These are phyloP conservation scores for Microdochium bolleyi DNA, from an alignment of 2,329 filamentous ascomycete species.

Conservation along the genomic window DNA sequence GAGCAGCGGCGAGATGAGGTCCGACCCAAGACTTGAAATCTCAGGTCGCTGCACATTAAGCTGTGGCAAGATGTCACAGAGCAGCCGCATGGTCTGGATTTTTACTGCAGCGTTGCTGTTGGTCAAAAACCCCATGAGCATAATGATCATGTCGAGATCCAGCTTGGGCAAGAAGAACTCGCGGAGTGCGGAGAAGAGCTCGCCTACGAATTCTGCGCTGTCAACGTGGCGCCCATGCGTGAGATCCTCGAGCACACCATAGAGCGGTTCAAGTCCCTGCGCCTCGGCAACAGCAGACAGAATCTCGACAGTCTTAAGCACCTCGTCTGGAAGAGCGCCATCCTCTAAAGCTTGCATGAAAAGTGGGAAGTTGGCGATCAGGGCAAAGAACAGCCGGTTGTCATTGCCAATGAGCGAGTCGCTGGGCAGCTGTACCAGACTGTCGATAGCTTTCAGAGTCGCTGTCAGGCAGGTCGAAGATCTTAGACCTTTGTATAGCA, in stretches of 20 bases:
- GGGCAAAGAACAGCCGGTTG: constrained; percentile 71
- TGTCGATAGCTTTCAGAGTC: constrained; percentile 70
- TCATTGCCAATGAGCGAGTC: constrained; percentile 77
- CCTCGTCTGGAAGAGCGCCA: constrained; percentile 43
- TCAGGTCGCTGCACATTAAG: constrained; percentile 91
- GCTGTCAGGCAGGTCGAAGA: constrained; percentile 76
- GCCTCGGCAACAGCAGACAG: constrained; percentile 66
- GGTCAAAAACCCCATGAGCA: constrained; percentile 83
- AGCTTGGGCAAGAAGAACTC: constrained; percentile 73
- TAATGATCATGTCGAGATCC: constrained; percentile 80
- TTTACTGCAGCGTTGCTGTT: constrained; percentile 89
- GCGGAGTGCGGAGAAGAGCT: constrained; percentile 66
- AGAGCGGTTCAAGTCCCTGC: constrained; percentile 62
- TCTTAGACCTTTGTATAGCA: constrained; percentile 86
- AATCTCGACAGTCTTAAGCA: constrained; percentile 56
- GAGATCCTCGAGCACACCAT: constrained; percentile 66
- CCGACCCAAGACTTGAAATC: constrained; percentile 83
- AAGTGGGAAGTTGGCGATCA: constrained; percentile 86
- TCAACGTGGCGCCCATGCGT: constrained; percentile 26
- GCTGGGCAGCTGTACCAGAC: constrained; percentile 69
- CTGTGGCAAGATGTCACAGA: constrained; percentile 77
- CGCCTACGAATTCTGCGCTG: constrained; percentile 20
- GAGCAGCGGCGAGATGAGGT: constrained; percentile 87
- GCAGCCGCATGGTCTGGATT: constrained; percentile 82
- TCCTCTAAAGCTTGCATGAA: constrained; percentile 76